Conservation (phyloP, 805 yeast species). For the Starmera dryadoides region DNA sequence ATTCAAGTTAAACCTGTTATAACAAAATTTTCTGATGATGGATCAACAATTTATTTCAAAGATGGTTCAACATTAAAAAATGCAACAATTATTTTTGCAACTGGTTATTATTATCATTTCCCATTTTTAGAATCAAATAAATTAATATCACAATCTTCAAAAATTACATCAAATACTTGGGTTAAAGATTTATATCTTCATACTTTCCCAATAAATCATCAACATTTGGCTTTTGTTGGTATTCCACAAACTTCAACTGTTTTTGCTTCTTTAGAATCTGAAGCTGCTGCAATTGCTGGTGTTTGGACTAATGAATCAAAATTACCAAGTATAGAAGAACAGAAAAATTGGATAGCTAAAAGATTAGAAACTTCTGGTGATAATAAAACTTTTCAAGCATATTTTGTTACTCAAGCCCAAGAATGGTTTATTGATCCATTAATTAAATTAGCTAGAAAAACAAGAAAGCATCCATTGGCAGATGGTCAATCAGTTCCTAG, state of each 20-base stretch:
- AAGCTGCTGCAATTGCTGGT: constrained; percentile 46
- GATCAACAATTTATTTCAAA: constrained; percentile 22
- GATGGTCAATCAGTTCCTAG: constrained; percentile 2
- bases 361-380: constrained; percentile 18
- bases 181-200: constrained; percentile 35
- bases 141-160: constrained; percentile 7
- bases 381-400: constrained; percentile 22
- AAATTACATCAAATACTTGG: constrained; percentile 23
- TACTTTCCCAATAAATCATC: constrained; percentile 35
- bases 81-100: constrained; percentile 28
- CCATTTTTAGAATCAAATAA: constrained; percentile 23
- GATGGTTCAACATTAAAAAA: constrained; percentile 27
- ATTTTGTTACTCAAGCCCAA: constrained; percentile 3
- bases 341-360: constrained; percentile 24
- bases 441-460: constrained; percentile 16
- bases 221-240: constrained; percentile 36
- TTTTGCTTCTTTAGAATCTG: constrained; percentile 41
- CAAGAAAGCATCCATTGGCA: constrained; percentile 19
- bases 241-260: constrained; percentile 30
- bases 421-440: constrained; percentile 19
- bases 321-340: constrained; percentile 33
- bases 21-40: constrained; percentile 18
- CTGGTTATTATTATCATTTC: constrained; percentile 35
- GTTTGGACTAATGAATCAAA: constrained; percentile 36
- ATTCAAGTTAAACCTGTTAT: constrained; percentile 27